Base-by-base conservation (phyloP, 345 rosid genomes). In the Eucalyptus viminalis region DNA sequence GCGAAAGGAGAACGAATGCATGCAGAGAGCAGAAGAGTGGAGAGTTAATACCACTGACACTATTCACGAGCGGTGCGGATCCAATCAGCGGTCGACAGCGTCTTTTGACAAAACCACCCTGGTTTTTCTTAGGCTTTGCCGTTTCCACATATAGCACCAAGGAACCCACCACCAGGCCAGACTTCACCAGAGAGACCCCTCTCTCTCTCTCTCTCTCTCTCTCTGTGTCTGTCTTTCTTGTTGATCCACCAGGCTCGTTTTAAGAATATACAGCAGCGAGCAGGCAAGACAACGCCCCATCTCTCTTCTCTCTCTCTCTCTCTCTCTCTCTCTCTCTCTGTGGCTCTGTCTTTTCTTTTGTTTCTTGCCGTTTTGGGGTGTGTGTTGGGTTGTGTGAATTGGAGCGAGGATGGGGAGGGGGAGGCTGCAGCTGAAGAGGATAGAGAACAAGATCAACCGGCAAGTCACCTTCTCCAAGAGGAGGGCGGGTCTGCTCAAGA, bases 391-490 rank as follows among this genome's bases (percentile, higher is more conserved):
- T 14, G 51, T 86, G 53, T 34, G 45, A 60, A 87, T 25, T 34
- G 49, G 31, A 45, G 58, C 4, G 29, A 72, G 11, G 10, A 93
- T 93, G 94, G 94, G 94, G 88, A 90, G 94, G 87, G 94, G 94
- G 25, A 92, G 94, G 90, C 92, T 93, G 81, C 92, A 93, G 92
- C 87, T 92, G 92, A 91, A 89, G 93, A 90, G 92, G 91, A 93
- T 92, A 86, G 94, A 90, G 90, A 91, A 91, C 91, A 91, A 89
- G 91, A 91, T 91, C 89, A 91, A 89, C 69, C 86, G 92, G 91
- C 93, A 93, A 83, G 94, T 93, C 62, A 93, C 94, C 44, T 93
- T 93, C 85, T 92, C 94, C 25, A 93, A 93, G 91, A 54, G 94
- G 50, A 88, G 94, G 89, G 88, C 92, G 4, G 94, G 94, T 27